Evolutionary conservation across 345 rosid species (phyloP).

Genomic region (Populus deltoides): DNA sequence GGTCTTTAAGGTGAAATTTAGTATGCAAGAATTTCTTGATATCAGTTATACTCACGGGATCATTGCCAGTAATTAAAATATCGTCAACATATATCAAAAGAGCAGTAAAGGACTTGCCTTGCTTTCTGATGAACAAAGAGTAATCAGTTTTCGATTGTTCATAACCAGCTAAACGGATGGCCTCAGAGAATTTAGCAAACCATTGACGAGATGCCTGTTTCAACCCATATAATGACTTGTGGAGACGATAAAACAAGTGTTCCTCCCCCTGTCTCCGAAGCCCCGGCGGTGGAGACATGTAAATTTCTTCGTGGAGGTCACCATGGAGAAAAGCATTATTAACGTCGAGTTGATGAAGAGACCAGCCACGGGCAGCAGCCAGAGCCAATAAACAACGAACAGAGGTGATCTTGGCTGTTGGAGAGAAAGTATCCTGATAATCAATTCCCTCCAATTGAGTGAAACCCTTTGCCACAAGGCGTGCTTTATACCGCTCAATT

Average conservation of each 20-base stretch:
- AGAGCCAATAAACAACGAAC: background rate
- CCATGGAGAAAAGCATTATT: too few species aligned
- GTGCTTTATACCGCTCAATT: background rate
- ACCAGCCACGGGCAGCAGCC: background rate
- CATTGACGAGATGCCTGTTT: background rate
- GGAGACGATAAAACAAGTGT: background rate
- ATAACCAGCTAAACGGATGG: background rate
- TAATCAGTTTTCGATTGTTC: background rate
- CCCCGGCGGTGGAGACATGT: background rate
- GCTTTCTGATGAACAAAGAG: background rate
- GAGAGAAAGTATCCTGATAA: background rate
- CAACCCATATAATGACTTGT: background rate
- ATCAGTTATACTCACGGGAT: background rate
- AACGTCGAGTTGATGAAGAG: background rate
- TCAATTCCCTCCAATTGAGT: background rate
- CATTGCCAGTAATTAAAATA: constrained; percentile 2
- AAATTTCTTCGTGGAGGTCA: background rate
- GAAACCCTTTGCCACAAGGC: background rate
- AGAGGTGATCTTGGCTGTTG: background rate
- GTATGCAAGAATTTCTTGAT: background rate
- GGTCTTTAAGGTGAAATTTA: background rate
- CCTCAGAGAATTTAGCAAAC: background rate
- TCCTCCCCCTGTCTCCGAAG: background rate
- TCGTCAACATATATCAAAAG: background rate
- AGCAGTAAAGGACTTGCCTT: background rate